Evolutionary conservation across 257 asterid species (phyloP).

Genomic region (Solanum rostratum): DNA sequence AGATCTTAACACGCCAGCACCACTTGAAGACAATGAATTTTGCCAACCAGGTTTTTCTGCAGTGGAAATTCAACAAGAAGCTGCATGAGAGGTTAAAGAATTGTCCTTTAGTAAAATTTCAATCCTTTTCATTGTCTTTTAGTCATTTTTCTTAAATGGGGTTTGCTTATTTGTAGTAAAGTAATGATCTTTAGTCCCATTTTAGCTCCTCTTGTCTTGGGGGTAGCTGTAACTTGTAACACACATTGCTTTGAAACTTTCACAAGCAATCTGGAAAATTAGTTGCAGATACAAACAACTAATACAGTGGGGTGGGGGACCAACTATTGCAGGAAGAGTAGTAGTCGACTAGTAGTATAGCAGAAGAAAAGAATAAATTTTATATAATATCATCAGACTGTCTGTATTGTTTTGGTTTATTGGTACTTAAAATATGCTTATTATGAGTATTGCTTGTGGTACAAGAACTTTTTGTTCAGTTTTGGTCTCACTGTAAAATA

Average conservation of each 20-base stretch:
- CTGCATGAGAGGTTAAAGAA: neutral
- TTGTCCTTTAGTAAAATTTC: neutral
- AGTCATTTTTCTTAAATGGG: neutral
- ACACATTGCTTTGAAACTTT: constrained; percentile 1
- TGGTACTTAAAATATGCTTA: neutral
- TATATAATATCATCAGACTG: neutral
- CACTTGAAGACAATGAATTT: constrained; percentile 22
- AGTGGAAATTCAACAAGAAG: neutral
- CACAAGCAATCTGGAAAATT: neutral
- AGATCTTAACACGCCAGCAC: constrained; percentile 42
- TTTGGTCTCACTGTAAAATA: neutral
- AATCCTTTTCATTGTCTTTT: neutral
- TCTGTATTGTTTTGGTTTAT: neutral
- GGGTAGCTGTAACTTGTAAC: constrained; percentile 1
- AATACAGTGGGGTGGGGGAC: neutral
- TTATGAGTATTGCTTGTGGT: constrained; percentile 6
- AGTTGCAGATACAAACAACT: constrained; percentile 6
- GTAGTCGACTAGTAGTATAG: neutral
- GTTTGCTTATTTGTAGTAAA: neutral
- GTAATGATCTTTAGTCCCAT: neutral
- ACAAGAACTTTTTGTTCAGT: constrained; percentile 4
- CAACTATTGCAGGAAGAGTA: neutral
- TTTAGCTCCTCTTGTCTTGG: neutral
- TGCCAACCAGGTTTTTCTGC: constrained; percentile 1
- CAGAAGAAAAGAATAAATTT: constrained; percentile 2